Conservation (phyloP, 2,329 filamentous ascomycete genomes). For the Aureobasidium vineae region DNA sequence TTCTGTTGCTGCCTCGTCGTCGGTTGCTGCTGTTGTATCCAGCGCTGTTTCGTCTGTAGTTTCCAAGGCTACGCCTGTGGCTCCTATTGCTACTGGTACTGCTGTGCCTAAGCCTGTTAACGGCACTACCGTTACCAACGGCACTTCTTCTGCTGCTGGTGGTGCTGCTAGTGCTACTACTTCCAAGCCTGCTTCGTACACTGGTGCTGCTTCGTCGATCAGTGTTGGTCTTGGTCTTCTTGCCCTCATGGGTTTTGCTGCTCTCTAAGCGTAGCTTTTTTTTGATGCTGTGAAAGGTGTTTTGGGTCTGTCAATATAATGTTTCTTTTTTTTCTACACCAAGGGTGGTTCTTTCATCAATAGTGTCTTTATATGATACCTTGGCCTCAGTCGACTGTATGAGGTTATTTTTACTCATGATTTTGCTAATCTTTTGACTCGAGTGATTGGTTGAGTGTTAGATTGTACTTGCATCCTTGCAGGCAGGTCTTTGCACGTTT, state of each 20-base stretch:
- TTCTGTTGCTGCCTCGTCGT: neutral
- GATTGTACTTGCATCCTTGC: too few relatives aligned
- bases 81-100: neutral
- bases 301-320: neutral
- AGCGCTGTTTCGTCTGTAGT: neutral
- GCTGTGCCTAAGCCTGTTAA: neutral
- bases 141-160: neutral
- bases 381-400: too few relatives aligned
- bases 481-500: neutral
- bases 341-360: too few relatives aligned
- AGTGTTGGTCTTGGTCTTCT: neutral
- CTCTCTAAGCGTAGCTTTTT: neutral
- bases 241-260: constrained; percentile 5
- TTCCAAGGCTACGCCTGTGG: neutral
- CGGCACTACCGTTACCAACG: neutral
- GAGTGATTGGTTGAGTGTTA: too few relatives aligned
- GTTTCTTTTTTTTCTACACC: neutral
- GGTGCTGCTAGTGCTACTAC: neutral
- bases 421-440: too few relatives aligned
- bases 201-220: neutral
- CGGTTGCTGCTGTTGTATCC: neutral
- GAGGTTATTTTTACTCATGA: too few relatives aligned
- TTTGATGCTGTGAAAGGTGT: neutral
- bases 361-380: too few relatives aligned
- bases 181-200: neutral